phyloP scores from a whole-genome alignment of 441 rosid genomes.

The Jatropha multifida region DNA sequence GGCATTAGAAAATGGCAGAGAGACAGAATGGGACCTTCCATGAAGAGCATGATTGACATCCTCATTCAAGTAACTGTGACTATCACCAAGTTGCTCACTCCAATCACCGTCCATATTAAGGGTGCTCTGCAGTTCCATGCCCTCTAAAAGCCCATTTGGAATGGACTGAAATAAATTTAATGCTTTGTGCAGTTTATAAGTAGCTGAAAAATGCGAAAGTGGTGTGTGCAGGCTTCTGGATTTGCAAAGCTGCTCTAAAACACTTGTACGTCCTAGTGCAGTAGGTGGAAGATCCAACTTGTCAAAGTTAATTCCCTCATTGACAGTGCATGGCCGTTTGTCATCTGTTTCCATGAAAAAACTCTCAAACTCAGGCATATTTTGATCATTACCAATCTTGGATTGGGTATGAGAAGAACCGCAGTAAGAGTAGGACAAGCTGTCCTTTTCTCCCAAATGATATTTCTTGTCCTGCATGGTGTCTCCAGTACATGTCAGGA shows the following conservation, averaged over 20 bases:
- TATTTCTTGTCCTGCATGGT: conserved; percentile 25
- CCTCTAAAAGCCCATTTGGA: conserved; percentile 66
- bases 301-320: conserved; percentile 42
- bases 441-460: conserved; percentile 30
- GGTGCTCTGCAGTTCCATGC: conserved; percentile 35
- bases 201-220: conserved; percentile 44
- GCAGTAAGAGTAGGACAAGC: conserved; percentile 30
- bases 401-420: conserved; percentile 36
- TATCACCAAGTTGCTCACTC: conserved; percentile 33
- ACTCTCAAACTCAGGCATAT: conserved; percentile 62
- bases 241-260: conserved; percentile 63
- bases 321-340: conserved; percentile 33
- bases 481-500: conserved; percentile 33
- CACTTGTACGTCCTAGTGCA: conserved; percentile 51
- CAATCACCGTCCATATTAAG: conserved; percentile 21
- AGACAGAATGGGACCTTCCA: conserved; percentile 47
- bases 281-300: conserved; percentile 49
- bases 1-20: conserved; percentile 41
- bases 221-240: conserved; percentile 70
- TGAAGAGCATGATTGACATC: conserved; percentile 35
- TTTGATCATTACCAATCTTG: conserved; percentile 33
- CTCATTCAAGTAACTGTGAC: conserved; percentile 37
- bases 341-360: conserved; percentile 52
- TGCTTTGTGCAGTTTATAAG: conserved; percentile 36
- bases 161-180: conserved; percentile 52